Conservation (phyloP, 2,329 filamentous ascomycete species). For the Cryoendolithus antarcticus region DNA sequence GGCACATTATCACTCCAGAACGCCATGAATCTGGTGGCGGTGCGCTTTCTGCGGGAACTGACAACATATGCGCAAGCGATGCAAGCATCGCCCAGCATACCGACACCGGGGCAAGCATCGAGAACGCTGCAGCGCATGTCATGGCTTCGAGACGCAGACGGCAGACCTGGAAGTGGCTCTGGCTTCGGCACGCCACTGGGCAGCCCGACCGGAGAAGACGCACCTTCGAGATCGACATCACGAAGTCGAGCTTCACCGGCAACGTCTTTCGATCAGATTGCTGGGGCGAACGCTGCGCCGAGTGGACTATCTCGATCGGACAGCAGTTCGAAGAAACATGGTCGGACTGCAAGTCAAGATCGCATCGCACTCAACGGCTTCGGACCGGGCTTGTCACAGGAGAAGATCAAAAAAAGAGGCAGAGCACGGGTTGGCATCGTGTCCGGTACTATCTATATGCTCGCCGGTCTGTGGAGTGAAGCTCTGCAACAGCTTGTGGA, state of each 20-base stretch:
- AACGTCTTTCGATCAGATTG: constrained; percentile 44
- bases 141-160: constrained; percentile 4
- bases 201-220: constrained; percentile 15
- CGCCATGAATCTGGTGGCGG: constrained; percentile 33
- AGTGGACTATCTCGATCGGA: constrained; percentile 27
- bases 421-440: constrained; percentile 69
- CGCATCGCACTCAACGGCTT: constrained; percentile 55
- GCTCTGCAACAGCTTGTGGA: constrained; percentile 74
- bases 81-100: constrained; percentile 51
- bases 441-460: constrained; percentile 73
- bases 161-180: constrained; percentile 6
- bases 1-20: constrained; percentile 26
- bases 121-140: constrained; percentile 28
- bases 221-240: constrained; percentile 11
- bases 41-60: constrained; percentile 34
- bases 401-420: constrained; percentile 58
- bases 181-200: constrained; percentile 13
- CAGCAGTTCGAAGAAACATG: constrained; percentile 15
- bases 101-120: constrained; percentile 51
- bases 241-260: constrained; percentile 28
- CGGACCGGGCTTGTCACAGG: constrained; percentile 40
- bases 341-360: constrained; percentile 35
- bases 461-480: constrained; percentile 81
- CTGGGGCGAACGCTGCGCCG: constrained; percentile 29
- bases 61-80: constrained; percentile 36